A percentile compares a stretch with the other conserved stretches of the same genome.
Evolutionary conservation across 1,284 basidiomycete species (phyloP).

Genomic region (Pyrrhoderma noxium): DNA sequence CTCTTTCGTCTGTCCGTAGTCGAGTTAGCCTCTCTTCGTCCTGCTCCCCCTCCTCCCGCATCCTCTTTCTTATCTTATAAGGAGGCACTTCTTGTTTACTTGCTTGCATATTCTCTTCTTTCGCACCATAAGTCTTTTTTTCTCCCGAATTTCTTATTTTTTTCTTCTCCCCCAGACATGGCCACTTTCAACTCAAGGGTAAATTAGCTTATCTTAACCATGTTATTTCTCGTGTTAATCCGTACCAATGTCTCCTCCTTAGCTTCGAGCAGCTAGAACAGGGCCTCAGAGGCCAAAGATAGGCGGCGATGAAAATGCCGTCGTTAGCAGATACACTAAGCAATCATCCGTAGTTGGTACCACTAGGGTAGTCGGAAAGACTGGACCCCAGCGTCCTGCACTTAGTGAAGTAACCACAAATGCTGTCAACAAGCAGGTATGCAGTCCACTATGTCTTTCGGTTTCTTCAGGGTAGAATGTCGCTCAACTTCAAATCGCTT

Average conservation of each 20-base stretch:
- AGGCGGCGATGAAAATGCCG: slow-evolving; percentile 55
- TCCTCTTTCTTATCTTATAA: slow-evolving; percentile 21
- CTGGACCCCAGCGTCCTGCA: slow-evolving; percentile 45
- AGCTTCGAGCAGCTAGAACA: slow-evolving; percentile 33
- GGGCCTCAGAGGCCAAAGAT: slow-evolving; percentile 49
- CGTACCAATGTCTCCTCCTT: not conserved
- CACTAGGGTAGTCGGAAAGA: slow-evolving; percentile 32
- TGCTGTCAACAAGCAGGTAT: slow-evolving; percentile 68
- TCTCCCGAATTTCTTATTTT: slow-evolving; percentile 26
- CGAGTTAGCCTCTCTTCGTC: slow-evolving; percentile 1
- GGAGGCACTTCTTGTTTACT: not conserved
- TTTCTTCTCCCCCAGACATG: slow-evolving; percentile 4
- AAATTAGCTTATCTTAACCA: slow-evolving; percentile 3
- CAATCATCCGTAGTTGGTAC: slow-evolving; percentile 44
- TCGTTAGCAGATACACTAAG: slow-evolving; percentile 50
- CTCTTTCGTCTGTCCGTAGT: not conserved
- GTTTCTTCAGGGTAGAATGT: not conserved
- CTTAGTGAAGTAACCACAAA: slow-evolving; percentile 65
- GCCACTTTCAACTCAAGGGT: slow-evolving; percentile 15
- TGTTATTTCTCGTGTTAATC: not conserved
- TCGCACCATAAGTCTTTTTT: slow-evolving; percentile 20
- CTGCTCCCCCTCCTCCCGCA: slow-evolving; percentile 20
- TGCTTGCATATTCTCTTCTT: slow-evolving; percentile 21
- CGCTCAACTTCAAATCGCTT: too few species aligned
- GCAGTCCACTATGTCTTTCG: slow-evolving; percentile 17